Percentiles rank a stretch among this genome's conserved stretches.
These are phyloP conservation scores for Globisporangium viniferum DNA, from an alignment of 352 stramenopile species.

Conservation along the genomic window DNA sequence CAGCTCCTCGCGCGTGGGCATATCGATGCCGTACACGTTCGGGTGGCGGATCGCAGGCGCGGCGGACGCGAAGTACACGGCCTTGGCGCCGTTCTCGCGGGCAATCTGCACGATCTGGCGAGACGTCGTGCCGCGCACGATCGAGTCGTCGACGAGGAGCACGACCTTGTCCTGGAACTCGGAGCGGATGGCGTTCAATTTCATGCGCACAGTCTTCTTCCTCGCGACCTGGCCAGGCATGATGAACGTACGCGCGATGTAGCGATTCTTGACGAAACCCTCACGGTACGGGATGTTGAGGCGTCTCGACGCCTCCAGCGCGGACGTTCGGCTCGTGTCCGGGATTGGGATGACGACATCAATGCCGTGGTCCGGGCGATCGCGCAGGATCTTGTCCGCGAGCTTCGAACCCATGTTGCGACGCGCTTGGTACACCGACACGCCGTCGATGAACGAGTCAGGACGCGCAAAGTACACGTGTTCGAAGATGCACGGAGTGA, in stretches of 20 bases:
- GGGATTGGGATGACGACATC: constrained; percentile 99
- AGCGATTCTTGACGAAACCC: constrained; percentile 99
- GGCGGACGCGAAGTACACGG: constrained; percentile 95
- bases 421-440: constrained; percentile 97
- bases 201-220: constrained; percentile 98
- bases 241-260: constrained; percentile 99
- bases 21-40: constrained; percentile 99
- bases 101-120: constrained; percentile 99
- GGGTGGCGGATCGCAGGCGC: constrained; percentile 97
- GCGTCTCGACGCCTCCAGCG: constrained; percentile 88
- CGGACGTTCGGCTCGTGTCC: constrained; percentile 96
- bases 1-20: constrained; percentile 97
- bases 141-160: constrained; percentile 98
- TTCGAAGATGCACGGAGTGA: constrained; percentile 99
- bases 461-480: constrained; percentile 99
- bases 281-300: constrained; percentile 94
- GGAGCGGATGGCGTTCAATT: constrained; percentile 96
- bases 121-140: constrained; percentile 98
- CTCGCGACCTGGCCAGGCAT: constrained; percentile 96
- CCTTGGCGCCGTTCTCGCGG: constrained; percentile 95
- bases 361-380: constrained; percentile 91
- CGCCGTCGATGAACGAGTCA: constrained; percentile 98
- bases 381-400: constrained; percentile 92
- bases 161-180: constrained; percentile 95
- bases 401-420: constrained; percentile 99